Percentiles rank a stretch among this genome's conserved stretches.
These are phyloP conservation scores for Drechmeria coniospora DNA, from an alignment of 2,329 filamentous ascomycete genomes.

Conservation along the genomic window DNA sequence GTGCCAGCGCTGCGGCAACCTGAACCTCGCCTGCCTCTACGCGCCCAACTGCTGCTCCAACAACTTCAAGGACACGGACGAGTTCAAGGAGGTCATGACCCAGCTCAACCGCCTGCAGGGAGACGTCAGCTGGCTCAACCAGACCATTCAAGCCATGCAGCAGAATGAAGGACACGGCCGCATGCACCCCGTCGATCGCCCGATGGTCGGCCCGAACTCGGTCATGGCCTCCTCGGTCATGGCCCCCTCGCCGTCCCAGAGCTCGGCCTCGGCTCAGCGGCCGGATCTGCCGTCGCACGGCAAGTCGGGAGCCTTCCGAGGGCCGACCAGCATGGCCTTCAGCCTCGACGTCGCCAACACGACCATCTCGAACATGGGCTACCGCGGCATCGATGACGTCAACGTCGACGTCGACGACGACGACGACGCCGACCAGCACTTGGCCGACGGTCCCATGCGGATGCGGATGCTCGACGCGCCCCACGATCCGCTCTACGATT, in stretches of 20 bases:
- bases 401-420: conserved; percentile 38
- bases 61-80: conserved; percentile 83
- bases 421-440: conserved; percentile 37
- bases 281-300: conserved; percentile 28
- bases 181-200: no score
- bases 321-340: conserved; percentile 73
- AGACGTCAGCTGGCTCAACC: conserved; percentile 65
- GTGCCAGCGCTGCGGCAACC: conserved; percentile 52
- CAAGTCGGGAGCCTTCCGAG: conserved; percentile 56
- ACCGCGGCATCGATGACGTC: conserved; percentile 46
- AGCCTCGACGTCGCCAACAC: conserved; percentile 76
- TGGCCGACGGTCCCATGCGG: conserved; percentile 7
- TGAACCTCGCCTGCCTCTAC: conserved; percentile 51
- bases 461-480: conserved; percentile 24
- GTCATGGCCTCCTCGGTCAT: conserved; percentile 9
- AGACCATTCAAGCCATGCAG: conserved; percentile 56
- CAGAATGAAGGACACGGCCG: no score
- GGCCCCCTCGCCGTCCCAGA: conserved; percentile 28
- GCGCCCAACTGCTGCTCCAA: conserved; percentile 52
- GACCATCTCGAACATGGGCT: conserved; percentile 81
- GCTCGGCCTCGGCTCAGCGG: conserved; percentile 20
- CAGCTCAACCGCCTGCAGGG: conserved; percentile 66
- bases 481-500: conserved; percentile 63
- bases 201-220: conserved; percentile 18
- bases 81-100: conserved; percentile 67